Percentiles rank a stretch among this genome's conserved stretches.
Conservation (phyloP, 306 rosid genomes). For the Casuarina cunninghamiana region DNA sequence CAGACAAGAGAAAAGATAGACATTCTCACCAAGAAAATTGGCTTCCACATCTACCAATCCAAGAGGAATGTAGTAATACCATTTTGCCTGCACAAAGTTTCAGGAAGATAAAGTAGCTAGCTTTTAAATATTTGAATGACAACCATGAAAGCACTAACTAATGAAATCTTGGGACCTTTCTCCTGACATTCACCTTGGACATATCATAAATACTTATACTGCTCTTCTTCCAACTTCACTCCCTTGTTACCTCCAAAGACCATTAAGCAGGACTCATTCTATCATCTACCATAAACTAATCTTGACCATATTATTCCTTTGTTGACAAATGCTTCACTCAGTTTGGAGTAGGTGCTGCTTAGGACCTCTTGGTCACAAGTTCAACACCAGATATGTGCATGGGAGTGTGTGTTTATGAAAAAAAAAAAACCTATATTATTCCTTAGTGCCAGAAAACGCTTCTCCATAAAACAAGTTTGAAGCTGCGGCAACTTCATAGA, state of each 20-base stretch:
- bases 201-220: neutral
- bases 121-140: neutral
- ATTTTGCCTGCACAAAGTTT: slow-evolving; percentile 66
- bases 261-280: neutral
- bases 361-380: too few species aligned
- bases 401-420: too few species aligned
- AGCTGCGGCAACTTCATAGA: neutral
- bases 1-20: neutral
- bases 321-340: too few species aligned
- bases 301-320: neutral
- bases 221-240: neutral
- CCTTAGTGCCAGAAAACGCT: neutral
- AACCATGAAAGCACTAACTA: slow-evolving; percentile 5
- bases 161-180: neutral
- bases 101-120: slow-evolving; percentile 8
- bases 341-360: too few species aligned
- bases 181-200: neutral
- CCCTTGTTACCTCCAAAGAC: neutral
- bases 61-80: slow-evolving; percentile 76
- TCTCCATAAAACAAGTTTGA: neutral
- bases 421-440: neutral
- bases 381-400: too few species aligned
- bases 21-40: slow-evolving; percentile 78
- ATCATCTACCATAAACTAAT: neutral
- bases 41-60: slow-evolving; percentile 95